Evolutionary conservation across 2,329 filamentous ascomycete species (phyloP), one percentile per base, ranked within the genome.

Genomic region (Cryphonectria parasitica): DNA sequence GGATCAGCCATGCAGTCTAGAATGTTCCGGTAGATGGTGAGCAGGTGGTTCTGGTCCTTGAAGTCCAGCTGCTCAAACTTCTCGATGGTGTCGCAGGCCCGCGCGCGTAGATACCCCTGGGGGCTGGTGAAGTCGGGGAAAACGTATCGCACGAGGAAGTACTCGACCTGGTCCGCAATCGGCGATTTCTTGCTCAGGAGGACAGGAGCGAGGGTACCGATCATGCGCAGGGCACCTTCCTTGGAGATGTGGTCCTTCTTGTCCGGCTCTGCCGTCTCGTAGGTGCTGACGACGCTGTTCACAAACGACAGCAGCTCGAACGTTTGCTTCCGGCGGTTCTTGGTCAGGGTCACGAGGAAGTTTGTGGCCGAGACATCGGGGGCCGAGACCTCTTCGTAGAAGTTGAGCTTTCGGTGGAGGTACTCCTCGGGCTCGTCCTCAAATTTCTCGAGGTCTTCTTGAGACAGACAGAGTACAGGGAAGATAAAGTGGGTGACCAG

Each of bases 31-130:
- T 99, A 99, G 78, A 99, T 97, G 77, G 94, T 91, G 78, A 98
- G 91, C 54, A 99, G 90, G 82, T 99, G 98, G 84, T 95, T 95
- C 69, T 92, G 89, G 77, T 99, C 95, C 84, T 97, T 94, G 88
- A 98, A 99, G 80, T 99, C 92, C 73, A 98, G 90, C 80, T 95
- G 91, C 83, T 98, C 95, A 75, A 98, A 99, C 83, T 98, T 98
- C 85, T 98, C 96, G 72, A 99, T 89, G 0, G 95, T 98, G 79
- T 99, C 95, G 82, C 96, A 99, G 74, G 96, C 96, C 74, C 96
- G 91, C 45, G 96, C 96, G 70, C 96, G 92, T 64, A 99, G 89
- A 83, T 95, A 98, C 49, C 95, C 96, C 78, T 97, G 93, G 19
- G 90, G 87, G 82, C 94, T 98, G 76, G 93, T 91, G 85, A 99